Evolutionary conservation across 164 flowering plant genomes (phyloP).

Genomic region (Magnolia changhungtana): DNA sequence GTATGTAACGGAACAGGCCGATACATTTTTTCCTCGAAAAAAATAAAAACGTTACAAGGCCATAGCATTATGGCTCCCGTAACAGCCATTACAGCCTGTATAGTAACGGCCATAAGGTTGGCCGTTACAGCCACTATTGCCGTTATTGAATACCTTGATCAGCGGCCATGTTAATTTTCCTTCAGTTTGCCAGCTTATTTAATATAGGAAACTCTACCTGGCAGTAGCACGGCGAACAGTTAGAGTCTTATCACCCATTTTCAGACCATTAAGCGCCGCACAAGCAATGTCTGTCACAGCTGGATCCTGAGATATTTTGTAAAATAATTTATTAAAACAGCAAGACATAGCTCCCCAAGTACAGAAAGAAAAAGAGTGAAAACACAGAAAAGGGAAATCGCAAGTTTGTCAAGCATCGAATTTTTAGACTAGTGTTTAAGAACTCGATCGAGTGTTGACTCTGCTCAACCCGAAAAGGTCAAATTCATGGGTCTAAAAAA

Average conservation of each 20-base stretch:
- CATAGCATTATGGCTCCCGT: too few relatives aligned
- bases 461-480: not conserved
- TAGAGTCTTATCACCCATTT: slow-evolving; percentile 85
- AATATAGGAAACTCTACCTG: slow-evolving; percentile 33
- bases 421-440: not conserved
- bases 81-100: too few relatives aligned
- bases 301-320: slow-evolving; percentile 50
- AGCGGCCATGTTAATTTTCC: not conserved
- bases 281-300: slow-evolving; percentile 82
- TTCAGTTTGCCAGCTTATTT: not conserved
- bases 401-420: not conserved
- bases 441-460: not conserved
- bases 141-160: too few relatives aligned
- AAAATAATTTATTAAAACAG: not conserved
- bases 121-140: too few relatives aligned
- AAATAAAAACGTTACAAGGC: too few relatives aligned
- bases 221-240: slow-evolving; percentile 81
- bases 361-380: not conserved
- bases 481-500: not conserved
- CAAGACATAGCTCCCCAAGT: not conserved
- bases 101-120: too few relatives aligned
- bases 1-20: too few relatives aligned
- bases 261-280: slow-evolving; percentile 79
- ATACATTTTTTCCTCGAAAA: too few relatives aligned
- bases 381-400: slow-evolving; percentile 4